Evolutionary conservation across 1,139 yeast genomes (phyloP), one percentile per base, ranked within the genome.

Genomic region (Blastobotrys serpentis): DNA sequence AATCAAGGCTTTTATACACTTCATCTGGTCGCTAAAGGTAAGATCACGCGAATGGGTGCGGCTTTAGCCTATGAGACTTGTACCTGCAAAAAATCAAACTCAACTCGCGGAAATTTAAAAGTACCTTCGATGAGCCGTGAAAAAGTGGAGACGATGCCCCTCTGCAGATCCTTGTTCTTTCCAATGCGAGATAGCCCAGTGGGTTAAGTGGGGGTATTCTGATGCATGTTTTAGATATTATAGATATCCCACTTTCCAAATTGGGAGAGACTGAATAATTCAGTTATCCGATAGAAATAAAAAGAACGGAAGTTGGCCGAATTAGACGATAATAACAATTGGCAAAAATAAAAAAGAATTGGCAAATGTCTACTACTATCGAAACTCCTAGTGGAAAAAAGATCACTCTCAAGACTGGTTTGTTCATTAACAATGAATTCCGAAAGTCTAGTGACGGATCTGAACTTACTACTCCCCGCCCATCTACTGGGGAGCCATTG

Each of bases 401-500:
- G 14, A 19, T 36, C 10, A 19, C 25, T n/a, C 23, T 36, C 25
- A 17, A 36, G 25, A 36, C 40, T 19, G 40, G 84, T 56, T 65
- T 80, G 59, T 78, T 76, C 70, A 79, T 79, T 62, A 77, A 78
- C 70, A 78, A 78, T 61, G 76, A 79, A 59, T 77, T 78, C 52
- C 79, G 76, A 33, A 65, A 71, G 26, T 70, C 84, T 22, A 66
- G 64, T 51, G 52, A 42, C 33, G 61, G 61, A 11, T 42, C 44
- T 13, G 36, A 29, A 26, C 25, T 42, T 13, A 42, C 46, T n/a
- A 37, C 44, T 13, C 38, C 40, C 7, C 79, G 82, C 62, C 90
- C 92, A 10, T 68, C 82, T 25, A 85, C 90, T 18, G 90, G 84
- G 16, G 79, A 84, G 60, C 70, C 71, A 52, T 82, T 85, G 56